Percentiles rank a stretch among this genome's conserved stretches.
These are phyloP conservation scores for Rhipidocladum racemiflorum DNA, from an alignment of 176 grass and related monocot genomes.

Conservation along the genomic window DNA sequence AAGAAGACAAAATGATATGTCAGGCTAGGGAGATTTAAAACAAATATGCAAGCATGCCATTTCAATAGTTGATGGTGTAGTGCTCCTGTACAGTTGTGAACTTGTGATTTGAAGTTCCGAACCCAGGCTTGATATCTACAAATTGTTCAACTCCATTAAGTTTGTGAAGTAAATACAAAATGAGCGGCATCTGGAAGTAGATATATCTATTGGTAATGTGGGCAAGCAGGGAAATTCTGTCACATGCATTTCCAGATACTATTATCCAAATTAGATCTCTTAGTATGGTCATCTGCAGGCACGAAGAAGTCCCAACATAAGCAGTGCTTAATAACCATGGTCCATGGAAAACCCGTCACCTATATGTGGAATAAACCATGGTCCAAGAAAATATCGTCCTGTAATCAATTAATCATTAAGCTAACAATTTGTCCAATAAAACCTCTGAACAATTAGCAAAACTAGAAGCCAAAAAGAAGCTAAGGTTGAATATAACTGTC, in stretches of 20 bases:
- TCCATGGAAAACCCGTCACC: neutral
- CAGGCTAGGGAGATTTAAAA: neutral
- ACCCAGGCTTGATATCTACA: neutral
- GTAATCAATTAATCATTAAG: neutral
- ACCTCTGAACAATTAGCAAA: neutral
- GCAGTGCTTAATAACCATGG: neutral
- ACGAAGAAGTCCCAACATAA: neutral
- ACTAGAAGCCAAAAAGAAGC: neutral
- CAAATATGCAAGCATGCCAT: constrained; percentile 13
- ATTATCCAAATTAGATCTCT: neutral
- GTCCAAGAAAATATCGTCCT: neutral
- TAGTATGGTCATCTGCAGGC: neutral
- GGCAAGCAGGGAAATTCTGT: neutral
- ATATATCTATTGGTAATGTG: neutral
- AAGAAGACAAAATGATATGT: neutral
- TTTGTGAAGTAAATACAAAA: neutral
- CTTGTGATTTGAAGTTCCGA: neutral
- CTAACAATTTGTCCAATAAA: neutral
- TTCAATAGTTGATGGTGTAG: neutral
- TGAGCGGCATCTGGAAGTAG: neutral
- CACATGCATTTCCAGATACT: constrained; percentile 2
- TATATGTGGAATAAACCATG: neutral
- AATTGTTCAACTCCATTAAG: neutral
- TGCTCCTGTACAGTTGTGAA: neutral
- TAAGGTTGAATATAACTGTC: neutral